Evolutionary conservation across 1,139 yeast genomes (phyloP).

Genomic region (Suhomyces panamericanus): DNA sequence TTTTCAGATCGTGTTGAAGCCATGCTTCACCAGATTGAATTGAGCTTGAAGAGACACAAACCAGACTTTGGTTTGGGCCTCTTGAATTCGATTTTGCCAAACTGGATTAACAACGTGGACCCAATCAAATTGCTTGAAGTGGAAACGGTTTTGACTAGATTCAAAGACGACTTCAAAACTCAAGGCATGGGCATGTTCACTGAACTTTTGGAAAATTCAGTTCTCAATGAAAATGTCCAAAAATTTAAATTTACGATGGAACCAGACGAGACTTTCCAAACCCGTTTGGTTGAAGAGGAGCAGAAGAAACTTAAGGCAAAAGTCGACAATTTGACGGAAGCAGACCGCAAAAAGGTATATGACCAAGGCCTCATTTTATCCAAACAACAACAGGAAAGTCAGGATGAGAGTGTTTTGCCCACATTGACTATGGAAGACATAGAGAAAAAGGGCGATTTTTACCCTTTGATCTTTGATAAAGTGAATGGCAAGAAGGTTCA

Average conservation of each 20-base stretch:
- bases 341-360: slow-evolving; percentile 59
- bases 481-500: slow-evolving; percentile 35
- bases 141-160: slow-evolving; percentile 56
- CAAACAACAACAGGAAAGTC: slow-evolving; percentile 63
- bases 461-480: slow-evolving; percentile 32
- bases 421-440: slow-evolving; percentile 74
- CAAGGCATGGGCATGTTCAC: slow-evolving; percentile 62
- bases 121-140: slow-evolving; percentile 68
- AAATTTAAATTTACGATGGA: slow-evolving; percentile 71
- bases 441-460: slow-evolving; percentile 52
- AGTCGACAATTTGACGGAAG: slow-evolving; percentile 46
- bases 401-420: slow-evolving; percentile 79
- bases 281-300: slow-evolving; percentile 56
- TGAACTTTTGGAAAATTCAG: slow-evolving; percentile 52
- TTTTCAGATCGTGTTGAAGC: slow-evolving; percentile 74
- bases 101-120: slow-evolving; percentile 79
- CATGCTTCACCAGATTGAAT: slow-evolving; percentile 82
- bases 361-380: slow-evolving; percentile 61
- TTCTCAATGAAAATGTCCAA: slow-evolving; percentile 51
- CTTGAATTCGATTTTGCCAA: slow-evolving; percentile 70
- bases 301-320: slow-evolving; percentile 46
- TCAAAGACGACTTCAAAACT: slow-evolving; percentile 56
- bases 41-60: slow-evolving; percentile 80
- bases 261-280: slow-evolving; percentile 60
- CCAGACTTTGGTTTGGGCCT: slow-evolving; percentile 88